Base-by-base conservation (phyloP, 192 early-diverging fungal species). In the Coemansia sp. region DNA sequence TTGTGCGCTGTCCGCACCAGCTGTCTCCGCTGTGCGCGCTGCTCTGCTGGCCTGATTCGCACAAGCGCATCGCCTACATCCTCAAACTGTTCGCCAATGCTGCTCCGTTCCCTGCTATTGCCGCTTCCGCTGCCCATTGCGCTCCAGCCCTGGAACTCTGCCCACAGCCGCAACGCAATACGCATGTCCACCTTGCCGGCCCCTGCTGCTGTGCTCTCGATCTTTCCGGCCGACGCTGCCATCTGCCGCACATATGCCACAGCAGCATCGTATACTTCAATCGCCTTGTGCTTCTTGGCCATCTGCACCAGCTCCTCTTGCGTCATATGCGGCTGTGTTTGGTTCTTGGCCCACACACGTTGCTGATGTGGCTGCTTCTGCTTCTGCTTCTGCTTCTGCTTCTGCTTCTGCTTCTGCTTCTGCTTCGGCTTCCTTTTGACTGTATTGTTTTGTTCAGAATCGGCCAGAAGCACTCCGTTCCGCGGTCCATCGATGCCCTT, bases 91-190 rank as follows among this genome's bases (percentile, higher is more conserved):
- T 26, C 39, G 18, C 45, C 15, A 7, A 59, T 37, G 31, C 33
- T 52, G 15, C 34, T 26, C 56, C 25, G 43, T 13, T 66, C 40
- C 30, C 51, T 46, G 43, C 4, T 10, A 25, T 51, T 25, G 53
- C 53, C 33, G 28, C 29, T 31, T 29, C 55, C 18, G 31, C 2
- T 20, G 12, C 30, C 25, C 30, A 20, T 31, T 3, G n/a, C 55
- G 29, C 26, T 28, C 75, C 75, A 78, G 29, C 51, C 26, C 52
- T 59, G 58, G 52, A 72, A 78, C 59, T 78, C 75, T 6, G 59
- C 45, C 66, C 70, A 69, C 37, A 66, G 9, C 2, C 70, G 70
- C 67, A 72, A 21, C 4, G 66, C 66, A n/a, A 66, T 6, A 8
- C 37, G 48, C 49, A 66, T 30, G 25, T n/a, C 34, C 21, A 74